Evolutionary conservation across 352 stramenopile species (phyloP).

Genomic region (Phytophthora palmivora): DNA sequence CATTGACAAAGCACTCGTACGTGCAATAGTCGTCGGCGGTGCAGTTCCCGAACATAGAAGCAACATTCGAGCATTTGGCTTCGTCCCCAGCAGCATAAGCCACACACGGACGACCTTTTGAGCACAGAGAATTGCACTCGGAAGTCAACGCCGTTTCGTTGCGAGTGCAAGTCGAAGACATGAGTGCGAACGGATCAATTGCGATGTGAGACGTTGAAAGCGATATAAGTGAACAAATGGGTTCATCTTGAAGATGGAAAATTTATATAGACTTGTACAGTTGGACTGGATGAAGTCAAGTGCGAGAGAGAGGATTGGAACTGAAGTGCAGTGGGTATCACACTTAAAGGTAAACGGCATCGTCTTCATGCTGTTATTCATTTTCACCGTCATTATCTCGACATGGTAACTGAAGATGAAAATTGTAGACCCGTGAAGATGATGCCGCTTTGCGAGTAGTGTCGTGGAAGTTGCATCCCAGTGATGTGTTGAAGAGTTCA

Average conservation of each 20-base stretch:
- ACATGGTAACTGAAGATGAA: too few relatives aligned
- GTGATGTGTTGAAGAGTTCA: too few relatives aligned
- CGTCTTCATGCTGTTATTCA: too few relatives aligned
- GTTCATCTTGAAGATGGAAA: conserved; percentile 23
- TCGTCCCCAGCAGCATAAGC: conserved; percentile 43
- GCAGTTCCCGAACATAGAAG: conserved; percentile 47
- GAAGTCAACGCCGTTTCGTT: conserved; percentile 57
- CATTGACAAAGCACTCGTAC: conserved; percentile 68
- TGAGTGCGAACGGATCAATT: conserved; percentile 4
- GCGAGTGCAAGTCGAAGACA: conserved; percentile 35
- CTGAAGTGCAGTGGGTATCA: too few relatives aligned
- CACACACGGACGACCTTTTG: conserved; percentile 59
- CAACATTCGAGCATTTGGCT: conserved; percentile 13
- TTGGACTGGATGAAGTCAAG: too few relatives aligned
- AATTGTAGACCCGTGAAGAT: too few relatives aligned
- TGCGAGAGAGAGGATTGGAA: too few relatives aligned
- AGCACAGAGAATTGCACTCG: conserved; percentile 51
- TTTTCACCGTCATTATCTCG: too few relatives aligned
- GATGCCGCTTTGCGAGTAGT: too few relatives aligned
- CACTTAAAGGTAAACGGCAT: too few relatives aligned
- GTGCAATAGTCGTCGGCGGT: conserved; percentile 45
- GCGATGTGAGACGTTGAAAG: conserved; percentile 6
- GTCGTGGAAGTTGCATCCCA: too few relatives aligned
- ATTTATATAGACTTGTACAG: not conserved
- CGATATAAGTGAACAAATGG: conserved; percentile 7